Percentiles rank a stretch among this genome's conserved stretches.
These are phyloP conservation scores for Naganishia cerealis DNA, from an alignment of 1,284 basidiomycete species.

Conservation along the genomic window DNA sequence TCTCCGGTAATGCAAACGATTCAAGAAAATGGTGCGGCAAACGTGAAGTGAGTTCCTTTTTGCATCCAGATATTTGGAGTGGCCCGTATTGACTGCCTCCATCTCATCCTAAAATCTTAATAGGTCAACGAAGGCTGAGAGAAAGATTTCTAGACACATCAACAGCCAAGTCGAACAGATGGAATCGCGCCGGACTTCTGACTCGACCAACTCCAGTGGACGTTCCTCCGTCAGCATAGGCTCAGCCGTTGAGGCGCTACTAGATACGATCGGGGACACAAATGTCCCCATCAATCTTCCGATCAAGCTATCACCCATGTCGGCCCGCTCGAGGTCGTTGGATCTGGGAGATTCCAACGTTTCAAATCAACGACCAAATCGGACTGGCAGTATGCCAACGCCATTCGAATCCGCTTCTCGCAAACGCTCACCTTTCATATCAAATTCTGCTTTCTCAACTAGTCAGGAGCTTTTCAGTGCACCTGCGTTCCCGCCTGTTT, in stretches of 20 bases:
- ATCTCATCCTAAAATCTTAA: neutral
- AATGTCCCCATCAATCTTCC: slow-evolving; percentile 6
- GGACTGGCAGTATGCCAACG: neutral
- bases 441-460: neutral
- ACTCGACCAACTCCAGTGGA: neutral
- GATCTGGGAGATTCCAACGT: neutral
- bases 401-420: neutral
- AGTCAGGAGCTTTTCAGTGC: slow-evolving; percentile 1
- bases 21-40: neutral
- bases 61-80: neutral
- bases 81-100: neutral
- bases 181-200: slow-evolving; percentile 16
- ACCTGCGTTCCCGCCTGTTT: slow-evolving; percentile 20
- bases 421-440: slow-evolving; percentile 7
- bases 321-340: neutral
- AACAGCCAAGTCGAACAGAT: slow-evolving; percentile 4
- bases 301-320: slow-evolving; percentile 2
- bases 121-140: slow-evolving; percentile 13
- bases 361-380: neutral
- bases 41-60: neutral
- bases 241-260: slow-evolving; percentile 13
- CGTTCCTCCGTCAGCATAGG: slow-evolving; percentile 12
- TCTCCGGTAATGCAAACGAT: slow-evolving; percentile 21
- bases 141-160: slow-evolving; percentile 9
- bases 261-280: neutral